Evolutionary conservation across 192 early-diverging fungal species (phyloP), one percentile per base, ranked within the genome.

Genomic region (Coemansia sp.): DNA sequence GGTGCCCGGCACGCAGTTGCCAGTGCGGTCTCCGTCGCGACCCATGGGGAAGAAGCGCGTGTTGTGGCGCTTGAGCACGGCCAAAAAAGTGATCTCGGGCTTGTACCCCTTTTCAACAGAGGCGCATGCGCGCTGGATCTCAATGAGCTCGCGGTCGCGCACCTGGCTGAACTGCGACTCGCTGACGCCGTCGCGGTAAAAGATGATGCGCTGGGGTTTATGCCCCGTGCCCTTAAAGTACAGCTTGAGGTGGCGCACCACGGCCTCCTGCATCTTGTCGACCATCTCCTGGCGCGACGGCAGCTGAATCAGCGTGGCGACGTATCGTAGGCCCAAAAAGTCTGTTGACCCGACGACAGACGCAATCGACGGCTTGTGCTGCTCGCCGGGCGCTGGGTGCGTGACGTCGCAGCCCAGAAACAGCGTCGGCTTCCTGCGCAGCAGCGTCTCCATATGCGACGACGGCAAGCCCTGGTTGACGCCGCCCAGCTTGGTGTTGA

Each of bases 401-500:
- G 92, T 94, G 35, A 98, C 91, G 76, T 98, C 95, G 15, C 94
- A 94, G 27, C 96, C 96, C 64, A 98, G 79, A 27, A 98, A 65
- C 58, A 98, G 89, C 14, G 96, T 96, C 20, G 93, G 91, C 77
- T 96, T 92, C 40, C 40, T 38, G 62, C 46, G 67, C 42, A 85
- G 43, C 76, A 97, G 91, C n/a, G 65, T 46, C 58, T 77, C 68
- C 76, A 85, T 60, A 12, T 62, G 78, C 11, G 65, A 42, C n/a
- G 71, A 64, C 0, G 60, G 71, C 40, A 98, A 73, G 64, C 84
- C 89, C 29, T 87, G 84, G 79, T 96, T 96, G 84, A 89, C 90
- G 43, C 94, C 95, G 54, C 95, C 94, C 7, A 98, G 86, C 84
- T 98, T 96, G 32, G 91, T 86, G 77, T 98, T 98, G 60, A 97